Percentiles rank a stretch among this genome's conserved stretches.
Conservation (phyloP, 768 basidiomycete species). For the Coprinellus micaceus region DNA sequence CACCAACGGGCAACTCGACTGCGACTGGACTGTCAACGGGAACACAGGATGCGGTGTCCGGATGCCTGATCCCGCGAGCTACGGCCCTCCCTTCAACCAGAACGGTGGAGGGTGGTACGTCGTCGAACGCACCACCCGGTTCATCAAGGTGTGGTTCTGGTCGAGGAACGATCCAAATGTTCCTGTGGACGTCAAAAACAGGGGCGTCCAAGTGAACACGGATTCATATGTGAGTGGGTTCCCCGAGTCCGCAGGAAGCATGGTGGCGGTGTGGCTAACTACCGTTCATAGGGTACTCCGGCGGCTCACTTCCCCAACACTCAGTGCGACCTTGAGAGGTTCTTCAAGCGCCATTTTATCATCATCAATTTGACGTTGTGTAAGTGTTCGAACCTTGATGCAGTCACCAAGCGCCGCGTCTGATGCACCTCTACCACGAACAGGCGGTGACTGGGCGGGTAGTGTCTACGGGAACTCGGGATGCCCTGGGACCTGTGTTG, state of each 20-base stretch:
- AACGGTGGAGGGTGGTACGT: constrained; percentile 61
- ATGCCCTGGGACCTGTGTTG: constrained; percentile 30
- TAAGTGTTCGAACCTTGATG: neutral
- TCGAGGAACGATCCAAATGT: constrained; percentile 36
- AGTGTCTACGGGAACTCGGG: constrained; percentile 40
- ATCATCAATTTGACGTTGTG: constrained; percentile 7
- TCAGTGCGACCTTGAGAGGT: constrained; percentile 1
- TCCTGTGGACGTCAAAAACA: constrained; percentile 37
- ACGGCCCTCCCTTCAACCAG: constrained; percentile 51
- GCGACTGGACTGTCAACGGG: constrained; percentile 40
- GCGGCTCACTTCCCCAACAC: constrained; percentile 12
- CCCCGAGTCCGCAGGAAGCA: no score
- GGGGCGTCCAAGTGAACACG: constrained; percentile 46
- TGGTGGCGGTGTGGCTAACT: no score
- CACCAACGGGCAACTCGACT: constrained; percentile 36
- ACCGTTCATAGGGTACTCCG: constrained; percentile 1
- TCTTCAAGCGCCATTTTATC: constrained; percentile 8
- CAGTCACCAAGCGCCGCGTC: neutral
- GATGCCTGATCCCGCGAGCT: constrained; percentile 34
- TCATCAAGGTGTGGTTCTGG: constrained; percentile 67
- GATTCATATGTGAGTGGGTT: constrained; percentile 37
- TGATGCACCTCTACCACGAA: neutral
- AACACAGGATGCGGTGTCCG: constrained; percentile 53
- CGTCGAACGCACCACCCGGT: constrained; percentile 44
- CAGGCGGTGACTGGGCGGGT: constrained; percentile 14